Evolutionary conservation across 768 basidiomycete genomes (phyloP).

Genomic region (Suillus decipiens): DNA sequence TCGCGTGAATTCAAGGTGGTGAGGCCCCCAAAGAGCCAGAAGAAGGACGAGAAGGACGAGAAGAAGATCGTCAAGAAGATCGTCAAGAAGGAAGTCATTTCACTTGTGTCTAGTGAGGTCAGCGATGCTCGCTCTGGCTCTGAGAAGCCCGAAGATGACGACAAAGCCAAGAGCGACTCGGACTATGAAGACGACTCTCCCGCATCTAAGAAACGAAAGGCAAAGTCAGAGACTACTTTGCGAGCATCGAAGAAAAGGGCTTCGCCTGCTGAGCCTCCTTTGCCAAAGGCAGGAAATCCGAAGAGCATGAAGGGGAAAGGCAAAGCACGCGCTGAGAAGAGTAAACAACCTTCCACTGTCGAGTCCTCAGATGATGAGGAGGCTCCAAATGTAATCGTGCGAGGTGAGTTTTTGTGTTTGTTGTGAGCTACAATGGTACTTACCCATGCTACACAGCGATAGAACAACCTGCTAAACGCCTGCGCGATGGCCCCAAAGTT

Average conservation of each 20-base stretch:
- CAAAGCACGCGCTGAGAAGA: neutral
- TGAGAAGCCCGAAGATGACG: neutral
- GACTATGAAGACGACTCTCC: neutral
- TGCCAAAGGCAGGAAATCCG: neutral
- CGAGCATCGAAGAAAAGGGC: neutral
- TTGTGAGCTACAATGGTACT: neutral
- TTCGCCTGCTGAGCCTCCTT: neutral
- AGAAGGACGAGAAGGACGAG: neutral
- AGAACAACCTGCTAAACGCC: neutral
- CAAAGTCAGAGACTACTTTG: neutral
- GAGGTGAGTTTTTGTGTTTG: neutral
- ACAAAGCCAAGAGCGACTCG: neutral
- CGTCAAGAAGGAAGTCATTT: neutral
- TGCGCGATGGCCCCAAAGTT: neutral
- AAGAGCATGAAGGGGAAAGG: neutral
- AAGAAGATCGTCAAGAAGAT: neutral
- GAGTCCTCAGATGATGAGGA: neutral
- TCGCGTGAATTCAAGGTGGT: neutral
- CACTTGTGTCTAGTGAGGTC: neutral
- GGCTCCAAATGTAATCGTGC: neutral
- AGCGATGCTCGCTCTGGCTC: neutral
- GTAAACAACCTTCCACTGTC: neutral
- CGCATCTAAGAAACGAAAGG: neutral
- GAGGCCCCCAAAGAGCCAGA: slow-evolving; percentile 1
- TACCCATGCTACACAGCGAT: neutral